Base-by-base conservation (phyloP, 352 stramenopile species). In the Phytopythium boreale region DNA sequence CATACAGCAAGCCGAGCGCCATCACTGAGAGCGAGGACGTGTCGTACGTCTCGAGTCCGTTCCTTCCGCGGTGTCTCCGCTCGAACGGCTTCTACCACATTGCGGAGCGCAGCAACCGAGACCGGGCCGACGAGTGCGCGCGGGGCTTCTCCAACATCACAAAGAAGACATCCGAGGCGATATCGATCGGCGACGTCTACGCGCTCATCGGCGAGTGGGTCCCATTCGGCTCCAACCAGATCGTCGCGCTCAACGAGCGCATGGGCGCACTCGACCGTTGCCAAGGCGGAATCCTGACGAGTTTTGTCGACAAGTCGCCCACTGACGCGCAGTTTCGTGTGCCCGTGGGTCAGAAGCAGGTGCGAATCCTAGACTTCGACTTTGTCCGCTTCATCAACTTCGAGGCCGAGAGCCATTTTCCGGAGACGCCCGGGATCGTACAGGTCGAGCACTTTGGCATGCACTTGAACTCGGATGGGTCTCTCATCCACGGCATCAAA, bases 301-400 rank as follows among this genome's bases (percentile, higher is more conserved):
- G 90, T 61, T 87, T 88, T 19, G 87, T 99, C 29, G 96, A 98
- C 73, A 80, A 71, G 15, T 69, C 79, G n/a, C 84, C 89, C 9
- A 92, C 87, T 0, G 82, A 84, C 59, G 93, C 81, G 52, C 91
- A 87, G 65, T 95, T 98, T 60, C 80, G 76, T 22, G 80, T 96
- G 14, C 82, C 84, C 19, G 89, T 97, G 14, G 96, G 98, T 8
- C 89, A 98, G 44, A 99, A 96, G 1, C 87, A 88, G 55, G 93
- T 99, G 17, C 89, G 96, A 47, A 98, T 99, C 58, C 78, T 99
- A 4, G 97, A 99, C 70, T 99, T 98, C 66, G 97, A 97, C 46
- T 95, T 98, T 50, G 96, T 97, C 27, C 97, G 98, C 49, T 97
- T 98, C 66, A 98, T 98, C 61, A 99, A 99, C 70, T 99, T 99